Base-by-base conservation (phyloP, 176 grass and related monocot genomes). In the Microstegium vimineum region DNA sequence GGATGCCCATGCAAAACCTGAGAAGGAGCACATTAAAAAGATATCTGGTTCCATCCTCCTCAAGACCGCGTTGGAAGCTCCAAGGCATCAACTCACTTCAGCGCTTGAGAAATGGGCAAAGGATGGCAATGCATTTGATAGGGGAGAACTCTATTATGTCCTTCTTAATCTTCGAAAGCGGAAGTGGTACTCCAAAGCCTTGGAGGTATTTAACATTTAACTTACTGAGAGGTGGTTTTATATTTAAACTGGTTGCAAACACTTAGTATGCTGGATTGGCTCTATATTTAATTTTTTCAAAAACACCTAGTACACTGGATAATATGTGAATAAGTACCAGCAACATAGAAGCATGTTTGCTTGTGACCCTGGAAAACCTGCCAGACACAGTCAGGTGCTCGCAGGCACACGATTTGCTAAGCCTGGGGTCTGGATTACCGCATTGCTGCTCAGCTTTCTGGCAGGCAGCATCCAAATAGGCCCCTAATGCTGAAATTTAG, bases 91-190 rank as follows among this genome's bases (percentile, higher is more conserved):
- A 47, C 41, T 90, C 4, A 33, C 65, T 42, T 22, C 34, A 66
- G 47, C 30, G 72, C 85, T 94, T 77, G 61, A 89, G 34, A 99
- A 94, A 69, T 99, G 89, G 91, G 41, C 85, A 18, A 71, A 83
- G 52, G 85, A 81, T 71, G 93, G 93, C 72, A 94, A 95, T 69
- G 9, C 70, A 46, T 22, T 95, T 8, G 84, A 87, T 12, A 80
- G 87, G 75, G 64, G 84, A 10, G 89, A 85, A 13, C 23, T 95
- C 47, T 78, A 71, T 72, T 35, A 28, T 54, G 74, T 69, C 47
- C n/a, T 90, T 54, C 49, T 85, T 26, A 49, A 38, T 33, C 93
- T 99, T 74, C 81, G 93, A 5, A 99, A 26, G 68, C 51, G 69
- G 11, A 78, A 2, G 69, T 59, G 80, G 81, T 95, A 40, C 56